Conservation (phyloP, 345 rosid genomes). For the Eucalyptus grandis region DNA sequence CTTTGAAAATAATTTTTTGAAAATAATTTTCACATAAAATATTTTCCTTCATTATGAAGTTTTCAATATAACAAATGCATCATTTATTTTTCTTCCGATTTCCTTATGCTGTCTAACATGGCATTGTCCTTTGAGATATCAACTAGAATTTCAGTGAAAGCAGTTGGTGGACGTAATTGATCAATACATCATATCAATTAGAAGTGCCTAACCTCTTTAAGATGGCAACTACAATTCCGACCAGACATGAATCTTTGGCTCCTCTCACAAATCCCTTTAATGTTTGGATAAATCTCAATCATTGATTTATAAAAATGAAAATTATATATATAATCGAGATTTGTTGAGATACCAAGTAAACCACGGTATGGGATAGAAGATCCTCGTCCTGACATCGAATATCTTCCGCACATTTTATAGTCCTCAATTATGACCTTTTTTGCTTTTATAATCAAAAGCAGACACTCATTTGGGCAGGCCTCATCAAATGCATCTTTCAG, state of each 20-base stretch:
- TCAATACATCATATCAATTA: neutral
- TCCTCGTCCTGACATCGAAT: neutral
- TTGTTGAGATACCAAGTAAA: neutral
- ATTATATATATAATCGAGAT: too few relatives aligned
- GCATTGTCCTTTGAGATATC: neutral
- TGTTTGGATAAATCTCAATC: too few relatives aligned
- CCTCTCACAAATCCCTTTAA: neutral
- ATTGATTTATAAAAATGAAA: too few relatives aligned
- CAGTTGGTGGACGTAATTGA: neutral
- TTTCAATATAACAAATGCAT: neutral
- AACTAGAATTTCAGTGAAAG: neutral
- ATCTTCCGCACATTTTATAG: neutral
- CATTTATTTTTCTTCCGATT: neutral
- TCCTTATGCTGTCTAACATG: neutral
- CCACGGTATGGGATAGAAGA: neutral
- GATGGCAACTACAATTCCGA: neutral
- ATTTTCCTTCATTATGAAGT: too few relatives aligned
- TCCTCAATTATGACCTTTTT: neutral
- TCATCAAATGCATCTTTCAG: neutral
- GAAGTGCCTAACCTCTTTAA: neutral
- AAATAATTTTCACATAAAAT: too few relatives aligned
- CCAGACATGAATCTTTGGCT: neutral
- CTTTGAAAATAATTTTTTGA: too few relatives aligned
- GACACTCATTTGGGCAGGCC: neutral
- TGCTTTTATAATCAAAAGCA: neutral